Evolutionary conservation across 495 filamentous ascomycete genomes (phyloP), one percentile per base, ranked within the genome.

Genomic region (Aspergillus saccharolyticus): DNA sequence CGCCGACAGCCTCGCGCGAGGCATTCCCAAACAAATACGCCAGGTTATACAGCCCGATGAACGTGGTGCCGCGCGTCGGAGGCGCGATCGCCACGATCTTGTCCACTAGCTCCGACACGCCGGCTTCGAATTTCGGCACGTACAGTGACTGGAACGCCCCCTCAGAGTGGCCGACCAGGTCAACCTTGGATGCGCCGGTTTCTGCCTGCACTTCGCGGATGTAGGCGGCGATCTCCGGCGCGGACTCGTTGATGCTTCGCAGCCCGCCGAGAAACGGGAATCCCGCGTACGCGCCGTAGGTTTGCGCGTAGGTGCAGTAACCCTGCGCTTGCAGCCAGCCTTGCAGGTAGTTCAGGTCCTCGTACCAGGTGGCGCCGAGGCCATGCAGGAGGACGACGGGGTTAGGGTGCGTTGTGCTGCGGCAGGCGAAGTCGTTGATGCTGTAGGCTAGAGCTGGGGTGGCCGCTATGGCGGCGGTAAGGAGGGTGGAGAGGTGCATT

Each of bases 161-260:
- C 63, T 83, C 80, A 25, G 79, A 81, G 60, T 83, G 79, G 14
- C 80, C 80, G 44, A 82, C 77, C 0, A 82, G 61, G 53, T 81
- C 74, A 28, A 82, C 64, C 56, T 79, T 79, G 45, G 43, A 24
- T 9, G 74, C 73, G 20, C 74, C 75, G 3, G 78, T 79, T 51
- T 70, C 66, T 7, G 67, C 44, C 16, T 61, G 48, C 0, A 82
- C 75, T 43, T 77, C 66, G 16, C 60, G 63, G 60, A 82, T 72
- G 61, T 78, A 83, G 1, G 55, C 61, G 4, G 79, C 80, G 54
- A 83, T 80, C 39, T 82, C 74, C 16, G 59, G 59, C 5, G 78
- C 76, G 28, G 78, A 80, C 8, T 75, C 70, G 44, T 56, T 57
- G 70, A 82, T 78, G 7, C 71, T 52, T 24, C 66, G 64, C 5